Conservation (phyloP, 805 yeast genomes). For the Yueomyces sp. region DNA sequence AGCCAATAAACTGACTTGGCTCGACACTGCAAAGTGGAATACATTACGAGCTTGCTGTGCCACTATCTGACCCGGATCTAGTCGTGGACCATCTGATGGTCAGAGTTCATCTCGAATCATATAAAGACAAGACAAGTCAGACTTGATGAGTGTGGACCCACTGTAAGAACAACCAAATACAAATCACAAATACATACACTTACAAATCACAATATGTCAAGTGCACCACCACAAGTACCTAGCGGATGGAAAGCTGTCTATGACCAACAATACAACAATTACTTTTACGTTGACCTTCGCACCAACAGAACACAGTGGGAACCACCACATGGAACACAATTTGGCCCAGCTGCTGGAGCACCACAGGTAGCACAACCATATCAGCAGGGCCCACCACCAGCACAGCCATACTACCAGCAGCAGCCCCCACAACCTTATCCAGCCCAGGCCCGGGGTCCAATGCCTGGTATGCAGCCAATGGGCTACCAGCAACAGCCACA, state of each 20-base stretch:
- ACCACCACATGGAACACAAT: conserved; percentile 46
- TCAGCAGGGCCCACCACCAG: background rate
- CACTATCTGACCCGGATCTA: too few relatives aligned
- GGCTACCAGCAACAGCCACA: background rate
- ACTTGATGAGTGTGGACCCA: too few relatives aligned
- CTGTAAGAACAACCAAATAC: background rate
- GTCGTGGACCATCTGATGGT: too few relatives aligned
- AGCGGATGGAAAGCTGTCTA: conserved; percentile 63
- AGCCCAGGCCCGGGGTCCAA: background rate
- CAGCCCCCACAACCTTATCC: background rate
- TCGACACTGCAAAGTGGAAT: too few relatives aligned
- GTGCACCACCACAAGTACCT: conserved; percentile 38
- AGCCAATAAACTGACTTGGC: too few relatives aligned
- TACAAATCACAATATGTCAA: background rate
- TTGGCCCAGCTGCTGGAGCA: conserved; percentile 14
- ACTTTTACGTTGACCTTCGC: conserved; percentile 67
- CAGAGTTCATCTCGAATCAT: too few relatives aligned
- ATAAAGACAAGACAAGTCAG: too few relatives aligned
- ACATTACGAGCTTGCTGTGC: too few relatives aligned
- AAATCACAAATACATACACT: too few relatives aligned
- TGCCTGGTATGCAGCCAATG: background rate
- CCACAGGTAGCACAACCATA: background rate
- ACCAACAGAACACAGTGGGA: conserved; percentile 87
- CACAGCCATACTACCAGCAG: background rate
- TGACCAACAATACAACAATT: conserved; percentile 56